Percentiles rank a stretch among this genome's conserved stretches.
Conservation (phyloP, 768 basidiomycete genomes). For the Phaffia tasmanica region DNA sequence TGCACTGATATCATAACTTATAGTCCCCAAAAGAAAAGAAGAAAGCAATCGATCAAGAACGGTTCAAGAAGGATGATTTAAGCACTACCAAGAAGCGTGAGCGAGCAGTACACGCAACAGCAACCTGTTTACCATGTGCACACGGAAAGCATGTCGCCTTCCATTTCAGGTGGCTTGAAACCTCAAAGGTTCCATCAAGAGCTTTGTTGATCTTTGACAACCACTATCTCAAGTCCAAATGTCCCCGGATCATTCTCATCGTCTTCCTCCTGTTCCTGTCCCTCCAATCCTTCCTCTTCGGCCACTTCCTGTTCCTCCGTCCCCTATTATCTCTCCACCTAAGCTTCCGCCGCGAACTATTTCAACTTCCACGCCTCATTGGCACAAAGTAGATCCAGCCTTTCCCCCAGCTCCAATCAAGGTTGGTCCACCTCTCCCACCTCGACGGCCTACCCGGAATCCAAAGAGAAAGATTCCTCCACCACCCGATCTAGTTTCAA, state of each 20-base stretch:
- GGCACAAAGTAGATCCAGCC: background rate
- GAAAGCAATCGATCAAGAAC: too few species aligned
- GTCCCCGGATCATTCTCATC: background rate
- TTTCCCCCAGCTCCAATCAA: background rate
- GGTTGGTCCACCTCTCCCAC: background rate
- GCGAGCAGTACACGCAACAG: too few species aligned
- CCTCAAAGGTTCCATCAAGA: too few species aligned
- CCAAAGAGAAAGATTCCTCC: background rate
- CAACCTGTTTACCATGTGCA: too few species aligned
- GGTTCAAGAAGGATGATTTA: too few species aligned
- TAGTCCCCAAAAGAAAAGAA: too few species aligned
- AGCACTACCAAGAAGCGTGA: too few species aligned
- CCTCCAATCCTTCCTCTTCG: background rate
- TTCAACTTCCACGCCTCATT: background rate
- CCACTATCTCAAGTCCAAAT: background rate
- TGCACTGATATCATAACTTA: too few species aligned
- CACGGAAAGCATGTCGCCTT: too few species aligned
- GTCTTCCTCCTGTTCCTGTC: background rate
- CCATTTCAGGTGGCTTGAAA: too few species aligned
- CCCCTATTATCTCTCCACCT: background rate
- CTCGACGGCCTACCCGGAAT: background rate
- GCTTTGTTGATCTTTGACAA: too few species aligned
- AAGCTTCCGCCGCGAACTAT: slow-evolving; percentile 8
- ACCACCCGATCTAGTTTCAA: background rate
- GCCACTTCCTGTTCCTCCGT: background rate